Percentiles rank a stretch among this genome's conserved stretches.
phyloP scores from a whole-genome alignment of 371 early-diverging fungal genomes.

The Saksenaea oblongispora region DNA sequence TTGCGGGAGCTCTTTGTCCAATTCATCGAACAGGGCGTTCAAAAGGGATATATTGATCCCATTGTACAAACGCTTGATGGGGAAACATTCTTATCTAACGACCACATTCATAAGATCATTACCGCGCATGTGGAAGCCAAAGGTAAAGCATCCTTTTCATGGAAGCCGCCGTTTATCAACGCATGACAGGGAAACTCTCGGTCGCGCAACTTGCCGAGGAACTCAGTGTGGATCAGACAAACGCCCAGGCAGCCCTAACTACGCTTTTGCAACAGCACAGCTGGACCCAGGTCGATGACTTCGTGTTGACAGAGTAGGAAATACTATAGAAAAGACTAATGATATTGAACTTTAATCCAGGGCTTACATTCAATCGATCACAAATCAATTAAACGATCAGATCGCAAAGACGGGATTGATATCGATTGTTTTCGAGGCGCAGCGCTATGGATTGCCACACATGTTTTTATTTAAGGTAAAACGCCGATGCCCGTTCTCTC shows the following conservation, averaged over 20 bases:
- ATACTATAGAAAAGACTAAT: neutral
- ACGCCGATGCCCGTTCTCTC: neutral
- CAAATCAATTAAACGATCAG: neutral
- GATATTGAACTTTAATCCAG: neutral
- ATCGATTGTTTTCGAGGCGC: constrained; percentile 21
- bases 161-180: neutral
- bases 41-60: constrained; percentile 11
- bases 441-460: constrained; percentile 17
- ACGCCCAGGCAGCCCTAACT: constrained; percentile 12
- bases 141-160: constrained; percentile 4
- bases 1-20: constrained; percentile 14
- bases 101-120: constrained; percentile 8
- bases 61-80: constrained; percentile 14
- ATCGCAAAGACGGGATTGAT: constrained; percentile 14
- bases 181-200: constrained; percentile 15
- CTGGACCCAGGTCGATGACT: constrained; percentile 19
- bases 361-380: neutral
- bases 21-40: constrained; percentile 17
- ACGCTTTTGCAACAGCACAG: constrained; percentile 12
- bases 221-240: constrained; percentile 15
- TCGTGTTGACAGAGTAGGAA: constrained; percentile 9
- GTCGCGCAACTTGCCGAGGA: constrained; percentile 11
- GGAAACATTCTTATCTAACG: constrained; percentile 5
- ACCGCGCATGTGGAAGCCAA: neutral
- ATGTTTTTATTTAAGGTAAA: constrained; percentile 22